phyloP scores from a whole-genome alignment of 1,284 basidiomycete species.

The Takashimella koratensis region DNA sequence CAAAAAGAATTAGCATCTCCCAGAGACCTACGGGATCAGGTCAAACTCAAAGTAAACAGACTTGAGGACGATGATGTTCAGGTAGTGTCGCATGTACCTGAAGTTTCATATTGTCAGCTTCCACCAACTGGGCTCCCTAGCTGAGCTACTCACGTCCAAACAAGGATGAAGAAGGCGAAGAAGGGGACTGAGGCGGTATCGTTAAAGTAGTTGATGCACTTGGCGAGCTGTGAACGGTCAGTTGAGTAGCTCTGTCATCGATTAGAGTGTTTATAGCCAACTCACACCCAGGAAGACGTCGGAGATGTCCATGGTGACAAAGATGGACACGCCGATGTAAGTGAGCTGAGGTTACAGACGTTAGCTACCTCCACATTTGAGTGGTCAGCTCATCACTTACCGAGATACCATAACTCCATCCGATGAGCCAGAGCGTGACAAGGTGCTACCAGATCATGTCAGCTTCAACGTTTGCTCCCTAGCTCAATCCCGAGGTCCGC shows the following conservation, averaged over 20 bases:
- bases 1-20: background rate
- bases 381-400: constrained; percentile 38
- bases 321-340: constrained; percentile 86
- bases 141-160: constrained; percentile 74
- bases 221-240: constrained; percentile 60
- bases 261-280: constrained; percentile 10
- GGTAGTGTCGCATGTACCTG: constrained; percentile 93
- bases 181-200: constrained; percentile 61
- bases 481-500: background rate
- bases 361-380: constrained; percentile 12
- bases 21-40: constrained; percentile 64
- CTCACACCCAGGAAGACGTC: constrained; percentile 81
- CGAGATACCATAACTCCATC: constrained; percentile 84
- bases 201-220: constrained; percentile 81
- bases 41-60: constrained; percentile 82
- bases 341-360: constrained; percentile 54
- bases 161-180: constrained; percentile 65
- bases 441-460: constrained; percentile 61
- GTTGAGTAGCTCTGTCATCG: constrained; percentile 3
- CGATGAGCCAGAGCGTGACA: constrained; percentile 93
- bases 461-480: constrained; percentile 1
- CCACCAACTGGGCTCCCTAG: background rate
- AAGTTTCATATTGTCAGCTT: background rate
- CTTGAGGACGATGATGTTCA: constrained; percentile 82
- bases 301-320: constrained; percentile 94